Conservation (phyloP, 2,329 filamentous ascomycete species). For the Diaporthe caulivora region DNA sequence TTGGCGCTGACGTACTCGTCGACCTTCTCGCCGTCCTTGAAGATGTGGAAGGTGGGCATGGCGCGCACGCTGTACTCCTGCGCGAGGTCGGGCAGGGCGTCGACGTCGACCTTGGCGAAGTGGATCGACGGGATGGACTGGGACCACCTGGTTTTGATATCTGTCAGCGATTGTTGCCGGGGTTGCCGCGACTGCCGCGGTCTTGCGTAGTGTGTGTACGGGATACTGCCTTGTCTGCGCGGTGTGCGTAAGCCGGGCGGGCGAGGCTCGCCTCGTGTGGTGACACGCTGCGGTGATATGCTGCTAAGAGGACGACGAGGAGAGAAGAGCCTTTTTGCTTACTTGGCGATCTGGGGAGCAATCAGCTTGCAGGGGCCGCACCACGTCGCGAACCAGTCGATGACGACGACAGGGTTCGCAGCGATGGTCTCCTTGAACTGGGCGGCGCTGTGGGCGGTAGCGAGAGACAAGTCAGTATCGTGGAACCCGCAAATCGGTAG, state of each 20-base stretch:
- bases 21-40: conserved; percentile 82
- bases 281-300: too few relatives aligned
- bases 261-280: too few relatives aligned
- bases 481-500: neutral
- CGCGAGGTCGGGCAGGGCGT: conserved; percentile 80
- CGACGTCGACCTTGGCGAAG: conserved; percentile 94
- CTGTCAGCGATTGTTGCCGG: neutral
- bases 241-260: too few relatives aligned
- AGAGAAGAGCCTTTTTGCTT: conserved; percentile 46
- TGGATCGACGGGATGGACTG: conserved; percentile 65
- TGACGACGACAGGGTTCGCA: conserved; percentile 69
- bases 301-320: too few relatives aligned
- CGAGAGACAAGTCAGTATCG: conserved; percentile 14
- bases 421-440: conserved; percentile 53
- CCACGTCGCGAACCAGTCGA: conserved; percentile 92
- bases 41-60: conserved; percentile 93
- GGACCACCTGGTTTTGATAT: conserved; percentile 66
- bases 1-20: conserved; percentile 85
- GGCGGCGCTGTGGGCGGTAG: conserved; percentile 38
- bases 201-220: neutral
- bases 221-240: neutral
- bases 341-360: conserved; percentile 79
- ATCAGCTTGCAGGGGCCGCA: conserved; percentile 97
- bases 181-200: neutral
- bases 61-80: conserved; percentile 84